Base-by-base conservation (phyloP, 495 filamentous ascomycete genomes). In the Jackrogersella multiformis region DNA sequence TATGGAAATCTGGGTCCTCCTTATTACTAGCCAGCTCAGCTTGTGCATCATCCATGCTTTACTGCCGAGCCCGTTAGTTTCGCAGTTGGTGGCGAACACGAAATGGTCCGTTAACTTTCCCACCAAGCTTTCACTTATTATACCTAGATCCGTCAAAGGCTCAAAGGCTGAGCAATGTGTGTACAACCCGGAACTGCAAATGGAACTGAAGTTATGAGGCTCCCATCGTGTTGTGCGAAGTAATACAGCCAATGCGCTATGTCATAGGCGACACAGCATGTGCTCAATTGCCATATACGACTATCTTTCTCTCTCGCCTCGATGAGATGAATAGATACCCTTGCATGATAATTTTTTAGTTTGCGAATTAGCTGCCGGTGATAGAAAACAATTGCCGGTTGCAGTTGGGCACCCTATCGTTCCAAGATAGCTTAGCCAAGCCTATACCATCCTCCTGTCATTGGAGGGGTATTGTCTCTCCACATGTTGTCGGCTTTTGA, bases 311-410 rank as follows among this genome's bases (percentile, higher is more conserved):
- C 34, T 45, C 45, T 26, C 36, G 6, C 35, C 20, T 23, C 41
- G 55, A 48, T 23, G 56, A 61, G 60, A 59, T 49, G 34, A 52
- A 53, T 53, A 62, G 44, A 56, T 54, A 62, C 53, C 67, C 67
- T 66, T 65, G 61, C 67, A 66, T 70, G 56, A 62, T 55, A 70
- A 66, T 42, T 62, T 42, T 62, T 69, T 66, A 66, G 67, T 70
- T 56, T 66, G 57, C 67, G 28, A 66, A 26, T 62, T 64, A 70
- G 67, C 56, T 70, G 61, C 67, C 67, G 67, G 61, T 62, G 61
- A 65, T 57, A 66, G 61, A 70, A 66, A 65, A 70, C 67, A 70
- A 70, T 62, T 70, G 67, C 67, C 67, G 67, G 67, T 62, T 46
- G 53, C 42, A 69, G 56, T 62, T 51, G 61, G 56, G 67, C 56